Percentiles rank a stretch among this genome's conserved stretches.
Conservation (phyloP, 495 filamentous ascomycete genomes). For the Penicillium tannophilum region DNA sequence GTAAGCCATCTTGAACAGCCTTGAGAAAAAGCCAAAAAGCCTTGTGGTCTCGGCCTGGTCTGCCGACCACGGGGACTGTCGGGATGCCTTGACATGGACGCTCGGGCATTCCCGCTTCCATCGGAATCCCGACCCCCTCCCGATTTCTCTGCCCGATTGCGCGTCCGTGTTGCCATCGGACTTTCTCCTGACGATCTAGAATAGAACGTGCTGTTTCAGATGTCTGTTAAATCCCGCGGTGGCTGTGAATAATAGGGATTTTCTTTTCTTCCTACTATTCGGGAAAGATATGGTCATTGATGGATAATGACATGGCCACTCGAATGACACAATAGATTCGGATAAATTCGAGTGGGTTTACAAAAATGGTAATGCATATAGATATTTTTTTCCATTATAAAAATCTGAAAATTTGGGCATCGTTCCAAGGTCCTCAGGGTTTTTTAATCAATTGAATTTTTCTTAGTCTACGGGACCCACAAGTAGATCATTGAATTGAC, state of each 20-base stretch:
- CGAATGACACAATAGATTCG: background rate
- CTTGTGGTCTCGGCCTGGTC: slow-evolving; percentile 16
- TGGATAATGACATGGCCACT: background rate
- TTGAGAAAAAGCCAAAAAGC: background rate
- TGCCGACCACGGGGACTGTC: slow-evolving; percentile 22
- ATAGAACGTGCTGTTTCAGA: slow-evolving; percentile 9
- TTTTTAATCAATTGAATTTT: slow-evolving; percentile 9
- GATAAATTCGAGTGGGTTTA: background rate
- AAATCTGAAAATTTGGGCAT: slow-evolving; percentile 2
- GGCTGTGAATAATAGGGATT: background rate
- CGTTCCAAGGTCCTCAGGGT: slow-evolving; percentile 21
- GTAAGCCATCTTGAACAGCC: background rate
- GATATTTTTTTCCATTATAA: background rate
- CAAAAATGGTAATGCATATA: background rate
- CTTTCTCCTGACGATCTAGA: slow-evolving; percentile 15
- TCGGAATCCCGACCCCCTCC: slow-evolving; percentile 33
- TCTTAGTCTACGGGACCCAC: slow-evolving; percentile 18
- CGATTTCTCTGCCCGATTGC: slow-evolving; percentile 28
- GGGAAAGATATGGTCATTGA: background rate
- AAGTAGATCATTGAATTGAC: slow-evolving; percentile 27
- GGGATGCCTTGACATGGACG: slow-evolving; percentile 5
- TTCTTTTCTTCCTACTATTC: background rate
- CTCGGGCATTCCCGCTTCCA: slow-evolving; percentile 27
- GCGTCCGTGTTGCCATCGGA: slow-evolving; percentile 17
- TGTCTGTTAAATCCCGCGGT: background rate